These are phyloP conservation scores for Aspergillus viridinutans DNA, from an alignment of 2,329 filamentous ascomycete genomes.

Conservation along the genomic window DNA sequence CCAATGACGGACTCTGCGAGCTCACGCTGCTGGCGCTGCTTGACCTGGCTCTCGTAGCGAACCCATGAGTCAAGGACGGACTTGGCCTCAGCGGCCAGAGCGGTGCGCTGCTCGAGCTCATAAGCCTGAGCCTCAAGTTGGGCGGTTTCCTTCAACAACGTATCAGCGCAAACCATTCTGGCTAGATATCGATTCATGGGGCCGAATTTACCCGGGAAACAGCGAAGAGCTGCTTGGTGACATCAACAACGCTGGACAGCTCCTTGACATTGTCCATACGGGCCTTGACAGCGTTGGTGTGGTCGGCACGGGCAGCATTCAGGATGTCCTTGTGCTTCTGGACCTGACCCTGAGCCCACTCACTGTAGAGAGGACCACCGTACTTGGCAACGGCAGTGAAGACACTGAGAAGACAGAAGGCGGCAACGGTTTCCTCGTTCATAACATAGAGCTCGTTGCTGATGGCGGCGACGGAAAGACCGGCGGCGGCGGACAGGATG, in stretches of 20 bases:
- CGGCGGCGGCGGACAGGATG: constrained; percentile 88
- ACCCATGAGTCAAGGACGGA: constrained; percentile 96
- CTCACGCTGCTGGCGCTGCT: constrained; percentile 97
- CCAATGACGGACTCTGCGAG: constrained; percentile 86
- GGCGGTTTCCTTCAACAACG: constrained; percentile 73
- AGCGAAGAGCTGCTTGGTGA: constrained; percentile 95
- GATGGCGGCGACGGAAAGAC: constrained; percentile 88
- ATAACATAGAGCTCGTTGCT: constrained; percentile 99
- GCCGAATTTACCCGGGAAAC: constrained; percentile 80
- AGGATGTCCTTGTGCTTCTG: constrained; percentile 93
- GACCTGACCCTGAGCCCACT: constrained; percentile 86
- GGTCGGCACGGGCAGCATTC: constrained; percentile 88
- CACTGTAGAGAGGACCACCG: constrained; percentile 83
- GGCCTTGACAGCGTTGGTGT: constrained; percentile 90
- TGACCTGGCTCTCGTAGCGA: constrained; percentile 96
- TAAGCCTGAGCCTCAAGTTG: constrained; percentile 92
- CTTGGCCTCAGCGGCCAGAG: constrained; percentile 90
- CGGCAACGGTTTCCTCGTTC: constrained; percentile 97
- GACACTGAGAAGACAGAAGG: constrained; percentile 85
- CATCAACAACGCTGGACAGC: constrained; percentile 87
- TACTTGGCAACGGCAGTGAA: constrained; percentile 92
- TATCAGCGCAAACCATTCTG: constrained; percentile 6
- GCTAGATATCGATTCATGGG: neutral
- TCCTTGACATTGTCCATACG: constrained; percentile 93
- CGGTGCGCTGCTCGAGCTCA: constrained; percentile 95